Evolutionary conservation across 106 monocot genomes (phyloP), one percentile per base, ranked within the genome.

Genomic region (Allium cepa): DNA sequence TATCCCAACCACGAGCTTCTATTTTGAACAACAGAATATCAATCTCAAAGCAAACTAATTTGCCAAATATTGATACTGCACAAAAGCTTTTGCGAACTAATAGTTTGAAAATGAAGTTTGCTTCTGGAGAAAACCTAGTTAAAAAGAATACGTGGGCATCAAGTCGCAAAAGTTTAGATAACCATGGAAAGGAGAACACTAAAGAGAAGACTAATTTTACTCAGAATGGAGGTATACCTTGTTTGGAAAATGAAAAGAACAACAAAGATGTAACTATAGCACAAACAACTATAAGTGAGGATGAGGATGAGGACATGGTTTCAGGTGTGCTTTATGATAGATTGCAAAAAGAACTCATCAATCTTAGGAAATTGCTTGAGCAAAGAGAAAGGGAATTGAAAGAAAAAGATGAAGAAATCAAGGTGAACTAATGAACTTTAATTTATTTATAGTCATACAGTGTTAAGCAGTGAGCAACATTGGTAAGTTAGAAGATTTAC

Each of bases 291-390:
- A 52, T 60, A 22, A 8, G 59, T 28, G 13, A 17, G 27, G 10
- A 28, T 22, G 70, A 71, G 59, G 10, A 28, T 22, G 70, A 71
- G 59, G 67, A 81, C 64, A 27, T 73, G 69, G 78, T 81, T 27
- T 85, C 85, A 9, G 81, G 81, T 60, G 72, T 78, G 48, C 72
- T 81, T 22, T 81, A 78, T 76, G 85, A 85, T 47, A 78, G 57
- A 69, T 49, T 85, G 55, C 81, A 85, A 28, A 76, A 73, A 62
- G 86, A 82, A 53, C 53, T 82, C 5, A 73, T 86, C 36, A 64
- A 26, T 11, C 60, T 63, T 11, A 81, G 82, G 68, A 79, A 79
- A 77, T 73, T 62, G 50, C 63, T 73, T 28, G 73, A 76, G 62
- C 53, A 76, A 36, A 86, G 79, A 59, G 71, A 77, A 13, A 70